Evolutionary conservation across 2,329 filamentous ascomycete genomes (phyloP).

Genomic region (Claviceps maximensis): DNA sequence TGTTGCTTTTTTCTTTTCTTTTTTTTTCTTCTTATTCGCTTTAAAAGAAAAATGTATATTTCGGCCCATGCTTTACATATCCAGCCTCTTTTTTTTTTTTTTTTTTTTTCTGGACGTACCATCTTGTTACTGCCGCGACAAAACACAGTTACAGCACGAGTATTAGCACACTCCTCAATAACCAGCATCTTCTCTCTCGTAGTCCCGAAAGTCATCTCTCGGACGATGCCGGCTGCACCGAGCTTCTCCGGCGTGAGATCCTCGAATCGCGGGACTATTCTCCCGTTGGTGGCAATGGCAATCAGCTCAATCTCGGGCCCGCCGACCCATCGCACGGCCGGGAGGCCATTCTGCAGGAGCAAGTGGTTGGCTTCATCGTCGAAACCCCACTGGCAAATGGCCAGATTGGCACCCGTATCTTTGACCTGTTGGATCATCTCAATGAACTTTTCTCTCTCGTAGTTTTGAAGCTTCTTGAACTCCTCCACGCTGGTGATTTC

Average conservation of each 20-base stretch:
- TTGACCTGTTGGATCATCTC: slow-evolving; percentile 99
- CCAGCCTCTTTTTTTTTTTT: too few relatives aligned
- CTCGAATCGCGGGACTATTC: slow-evolving; percentile 95
- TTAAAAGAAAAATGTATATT: too few relatives aligned
- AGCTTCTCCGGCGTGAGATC: slow-evolving; percentile 86
- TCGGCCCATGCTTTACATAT: background rate
- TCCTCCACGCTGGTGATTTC: slow-evolving; percentile 96
- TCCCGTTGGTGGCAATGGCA: slow-evolving; percentile 93
- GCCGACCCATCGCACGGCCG: slow-evolving; percentile 94
- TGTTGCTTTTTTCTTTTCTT: too few relatives aligned
- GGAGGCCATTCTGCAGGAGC: slow-evolving; percentile 87
- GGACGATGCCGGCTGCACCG: slow-evolving; percentile 75
- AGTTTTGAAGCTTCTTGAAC: slow-evolving; percentile 93
- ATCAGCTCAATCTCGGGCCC: slow-evolving; percentile 97
- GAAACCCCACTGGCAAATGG: slow-evolving; percentile 99
- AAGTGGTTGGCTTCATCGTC: slow-evolving; percentile 98
- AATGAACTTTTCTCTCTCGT: slow-evolving; percentile 90
- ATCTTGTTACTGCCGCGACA: slow-evolving; percentile 99
- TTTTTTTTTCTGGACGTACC: slow-evolving; percentile 53
- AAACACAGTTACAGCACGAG: slow-evolving; percentile 88
- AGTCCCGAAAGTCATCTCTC: slow-evolving; percentile 93
- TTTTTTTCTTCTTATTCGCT: too few relatives aligned
- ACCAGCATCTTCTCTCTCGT: slow-evolving; percentile 99
- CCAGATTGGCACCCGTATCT: slow-evolving; percentile 89
- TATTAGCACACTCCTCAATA: slow-evolving; percentile 98